phyloP scores from a whole-genome alignment of 352 stramenopile species.

The Globisporangium iwayamae region DNA sequence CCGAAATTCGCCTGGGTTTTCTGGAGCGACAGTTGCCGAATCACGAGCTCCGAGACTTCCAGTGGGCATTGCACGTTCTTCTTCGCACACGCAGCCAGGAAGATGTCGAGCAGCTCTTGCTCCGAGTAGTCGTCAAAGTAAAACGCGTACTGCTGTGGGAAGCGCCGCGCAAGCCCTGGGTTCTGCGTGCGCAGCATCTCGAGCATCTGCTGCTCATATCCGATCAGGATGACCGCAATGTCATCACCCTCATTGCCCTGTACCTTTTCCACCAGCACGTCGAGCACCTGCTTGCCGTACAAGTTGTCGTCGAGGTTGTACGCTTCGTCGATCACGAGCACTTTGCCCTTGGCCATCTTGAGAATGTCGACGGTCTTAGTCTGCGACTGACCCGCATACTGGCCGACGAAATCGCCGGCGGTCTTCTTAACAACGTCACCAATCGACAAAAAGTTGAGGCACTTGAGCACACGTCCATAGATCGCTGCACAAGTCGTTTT shows the following conservation, averaged over 20 bases:
- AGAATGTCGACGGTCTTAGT: slow-evolving; percentile 85
- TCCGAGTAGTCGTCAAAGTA: slow-evolving; percentile 92
- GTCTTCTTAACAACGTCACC: slow-evolving; percentile 88
- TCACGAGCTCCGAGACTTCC: slow-evolving; percentile 45
- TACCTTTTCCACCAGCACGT: slow-evolving; percentile 91
- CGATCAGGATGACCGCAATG: slow-evolving; percentile 89
- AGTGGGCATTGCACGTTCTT: slow-evolving; percentile 48
- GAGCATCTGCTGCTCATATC: slow-evolving; percentile 89
- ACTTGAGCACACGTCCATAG: slow-evolving; percentile 85
- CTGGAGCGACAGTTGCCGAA: slow-evolving; percentile 64
- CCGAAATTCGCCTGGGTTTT: slow-evolving; percentile 85
- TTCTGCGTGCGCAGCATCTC: slow-evolving; percentile 90
- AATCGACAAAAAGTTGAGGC: slow-evolving; percentile 88
- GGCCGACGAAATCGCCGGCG: slow-evolving; percentile 84
- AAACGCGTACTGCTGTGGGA: slow-evolving; percentile 87
- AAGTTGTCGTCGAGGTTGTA: slow-evolving; percentile 85
- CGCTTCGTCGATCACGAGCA: slow-evolving; percentile 93
- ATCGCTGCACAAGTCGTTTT: slow-evolving; percentile 91
- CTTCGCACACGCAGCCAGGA: slow-evolving; percentile 46
- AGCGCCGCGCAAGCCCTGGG: slow-evolving; percentile 81
- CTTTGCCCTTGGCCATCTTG: slow-evolving; percentile 79
- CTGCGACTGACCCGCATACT: slow-evolving; percentile 81
- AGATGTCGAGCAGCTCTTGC: slow-evolving; percentile 74
- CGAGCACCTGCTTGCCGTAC: slow-evolving; percentile 71
- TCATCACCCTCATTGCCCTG: slow-evolving; percentile 88